These are phyloP conservation scores for Lipomyces starkeyi DNA, from an alignment of 805 yeast species.

Conservation along the genomic window DNA sequence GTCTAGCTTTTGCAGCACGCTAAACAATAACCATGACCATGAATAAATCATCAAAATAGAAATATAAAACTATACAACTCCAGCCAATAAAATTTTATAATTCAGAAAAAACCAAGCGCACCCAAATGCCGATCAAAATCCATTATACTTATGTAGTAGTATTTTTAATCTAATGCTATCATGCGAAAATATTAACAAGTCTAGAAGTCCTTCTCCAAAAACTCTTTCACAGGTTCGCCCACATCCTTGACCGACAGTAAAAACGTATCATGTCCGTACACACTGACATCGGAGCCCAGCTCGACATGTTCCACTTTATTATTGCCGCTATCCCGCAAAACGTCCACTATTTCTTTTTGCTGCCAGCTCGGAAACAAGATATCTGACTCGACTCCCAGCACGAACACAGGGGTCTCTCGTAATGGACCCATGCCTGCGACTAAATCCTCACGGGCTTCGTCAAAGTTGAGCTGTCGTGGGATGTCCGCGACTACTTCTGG, in stretches of 20 bases:
- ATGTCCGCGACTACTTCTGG: conserved; percentile 46
- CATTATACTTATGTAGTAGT: too few species aligned
- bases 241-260: conserved; percentile 77
- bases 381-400: conserved; percentile 92
- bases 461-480: conserved; percentile 29
- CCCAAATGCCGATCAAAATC: too few species aligned
- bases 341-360: conserved; percentile 77
- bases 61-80: too few species aligned
- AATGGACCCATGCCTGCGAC: conserved; percentile 67
- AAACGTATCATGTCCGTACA: conserved; percentile 92
- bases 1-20: too few species aligned
- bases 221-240: conserved; percentile 74
- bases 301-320: conserved; percentile 67
- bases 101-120: too few species aligned
- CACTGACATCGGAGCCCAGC: conserved; percentile 73
- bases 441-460: conserved; percentile 55
- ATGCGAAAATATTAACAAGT: neutral
- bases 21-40: too few species aligned
- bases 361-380: conserved; percentile 94
- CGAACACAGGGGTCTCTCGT: conserved; percentile 68
- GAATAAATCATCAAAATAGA: too few species aligned
- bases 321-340: conserved; percentile 51
- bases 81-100: too few species aligned
- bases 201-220: conserved; percentile 51
- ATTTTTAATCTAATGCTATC: too few species aligned